These are phyloP conservation scores for Bruguiera hainesii DNA, from an alignment of 441 rosid genomes.

Conservation along the genomic window DNA sequence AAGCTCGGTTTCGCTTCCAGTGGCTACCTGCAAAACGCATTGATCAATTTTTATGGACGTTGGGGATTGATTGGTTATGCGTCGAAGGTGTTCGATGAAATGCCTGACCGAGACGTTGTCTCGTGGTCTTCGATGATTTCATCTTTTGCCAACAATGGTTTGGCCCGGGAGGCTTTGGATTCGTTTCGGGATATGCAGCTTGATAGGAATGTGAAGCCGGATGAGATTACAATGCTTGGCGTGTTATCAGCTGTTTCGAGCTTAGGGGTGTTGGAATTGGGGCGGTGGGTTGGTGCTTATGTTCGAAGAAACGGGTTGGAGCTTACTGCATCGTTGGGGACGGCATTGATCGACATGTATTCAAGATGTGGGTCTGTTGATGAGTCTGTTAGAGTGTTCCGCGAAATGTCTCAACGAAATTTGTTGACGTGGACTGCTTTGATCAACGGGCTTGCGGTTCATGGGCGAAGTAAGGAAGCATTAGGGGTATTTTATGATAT, in stretches of 20 bases:
- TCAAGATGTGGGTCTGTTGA: slow-evolving; percentile 71
- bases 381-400: slow-evolving; percentile 52
- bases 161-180: slow-evolving; percentile 44
- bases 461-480: slow-evolving; percentile 58
- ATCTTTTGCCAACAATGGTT: slow-evolving; percentile 62
- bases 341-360: slow-evolving; percentile 69
- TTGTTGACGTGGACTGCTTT: slow-evolving; percentile 74
- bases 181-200: slow-evolving; percentile 56
- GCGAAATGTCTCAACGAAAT: slow-evolving; percentile 52
- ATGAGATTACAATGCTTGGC: slow-evolving; percentile 56
- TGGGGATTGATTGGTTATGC: slow-evolving; percentile 42
- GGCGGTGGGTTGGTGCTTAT: slow-evolving; percentile 45
- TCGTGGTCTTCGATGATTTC: slow-evolving; percentile 82
- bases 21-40: slow-evolving; percentile 34
- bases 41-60: slow-evolving; percentile 33
- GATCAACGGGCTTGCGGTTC: slow-evolving; percentile 74
- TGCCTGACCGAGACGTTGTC: slow-evolving; percentile 51
- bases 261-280: slow-evolving; percentile 57
- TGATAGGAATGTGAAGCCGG: slow-evolving; percentile 42
- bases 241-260: slow-evolving; percentile 64
- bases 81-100: slow-evolving; percentile 49
- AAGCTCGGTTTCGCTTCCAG: slow-evolving; percentile 35
- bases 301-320: slow-evolving; percentile 35
- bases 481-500: slow-evolving; percentile 52
- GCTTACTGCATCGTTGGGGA: slow-evolving; percentile 48